Evolutionary conservation across 257 asterid species (phyloP).

Genomic region (Coffea canephora): DNA sequence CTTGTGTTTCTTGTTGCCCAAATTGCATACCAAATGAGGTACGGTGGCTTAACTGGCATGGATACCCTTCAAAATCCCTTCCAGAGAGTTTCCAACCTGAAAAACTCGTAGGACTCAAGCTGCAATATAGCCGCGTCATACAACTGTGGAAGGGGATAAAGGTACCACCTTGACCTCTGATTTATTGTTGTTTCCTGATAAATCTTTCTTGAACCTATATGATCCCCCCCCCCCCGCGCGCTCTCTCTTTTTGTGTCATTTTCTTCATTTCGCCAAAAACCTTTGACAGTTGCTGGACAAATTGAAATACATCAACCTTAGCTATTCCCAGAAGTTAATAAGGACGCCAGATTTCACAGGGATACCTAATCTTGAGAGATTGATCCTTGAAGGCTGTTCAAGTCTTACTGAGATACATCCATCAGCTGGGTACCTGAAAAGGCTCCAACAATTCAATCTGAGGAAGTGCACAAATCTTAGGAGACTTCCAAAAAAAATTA

Average conservation of each 20-base stretch:
- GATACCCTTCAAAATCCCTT: slow-evolving; percentile 6
- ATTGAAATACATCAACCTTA: slow-evolving; percentile 25
- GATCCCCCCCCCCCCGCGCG: too few relatives aligned
- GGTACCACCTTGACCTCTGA: not conserved
- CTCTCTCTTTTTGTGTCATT: too few relatives aligned
- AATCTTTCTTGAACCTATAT: too few relatives aligned
- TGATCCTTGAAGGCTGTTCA: slow-evolving; percentile 18
- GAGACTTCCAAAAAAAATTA: too few relatives aligned
- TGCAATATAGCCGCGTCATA: slow-evolving; percentile 1
- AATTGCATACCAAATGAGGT: slow-evolving; percentile 1
- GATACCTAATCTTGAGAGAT: slow-evolving; percentile 17
- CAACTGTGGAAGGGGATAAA: slow-evolving; percentile 18
- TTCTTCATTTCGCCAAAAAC: too few relatives aligned
- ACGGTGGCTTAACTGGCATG: slow-evolving; percentile 20
- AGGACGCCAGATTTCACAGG: slow-evolving; percentile 17
- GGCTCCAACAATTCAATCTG: too few relatives aligned
- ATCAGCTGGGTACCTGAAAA: too few relatives aligned
- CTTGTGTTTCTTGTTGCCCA: not conserved
- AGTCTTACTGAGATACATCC: too few relatives aligned
- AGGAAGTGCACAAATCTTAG: too few relatives aligned
- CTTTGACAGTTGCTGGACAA: slow-evolving; percentile 12
- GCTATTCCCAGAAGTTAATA: slow-evolving; percentile 20
- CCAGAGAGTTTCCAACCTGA: slow-evolving; percentile 13
- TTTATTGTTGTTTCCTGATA: not conserved
- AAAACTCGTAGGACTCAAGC: slow-evolving; percentile 15